Conservation (phyloP, 306 rosid genomes). For the Sicyos baderoa region DNA sequence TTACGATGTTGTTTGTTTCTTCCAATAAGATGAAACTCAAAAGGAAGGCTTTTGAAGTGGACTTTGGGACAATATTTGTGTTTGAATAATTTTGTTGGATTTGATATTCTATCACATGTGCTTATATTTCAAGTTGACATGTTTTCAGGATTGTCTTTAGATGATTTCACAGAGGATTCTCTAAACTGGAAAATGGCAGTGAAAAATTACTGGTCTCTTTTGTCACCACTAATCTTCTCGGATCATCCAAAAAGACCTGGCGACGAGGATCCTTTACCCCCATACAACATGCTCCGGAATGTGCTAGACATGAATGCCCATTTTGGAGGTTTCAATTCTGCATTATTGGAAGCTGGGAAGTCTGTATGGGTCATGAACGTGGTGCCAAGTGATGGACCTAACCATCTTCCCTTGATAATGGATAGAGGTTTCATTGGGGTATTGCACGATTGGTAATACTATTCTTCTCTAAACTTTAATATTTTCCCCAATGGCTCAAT, state of each 20-base stretch:
- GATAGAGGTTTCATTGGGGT: conserved; percentile 92
- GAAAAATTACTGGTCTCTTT: conserved; percentile 86
- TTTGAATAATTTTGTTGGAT: neutral
- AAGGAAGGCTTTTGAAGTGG: neutral
- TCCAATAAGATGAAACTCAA: neutral
- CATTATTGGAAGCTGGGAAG: conserved; percentile 68
- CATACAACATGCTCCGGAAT: conserved; percentile 95
- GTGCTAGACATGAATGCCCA: conserved; percentile 96
- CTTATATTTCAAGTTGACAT: conserved; percentile 5
- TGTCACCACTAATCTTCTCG: conserved; percentile 91
- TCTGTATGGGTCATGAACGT: conserved; percentile 99
- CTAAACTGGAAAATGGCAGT: conserved; percentile 62
- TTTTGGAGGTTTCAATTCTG: conserved; percentile 89
- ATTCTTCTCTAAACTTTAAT: conserved; percentile 16
- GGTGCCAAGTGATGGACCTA: conserved; percentile 55
- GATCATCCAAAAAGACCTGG: conserved; percentile 99
- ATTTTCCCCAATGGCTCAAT: no score
- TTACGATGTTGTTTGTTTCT: conserved; percentile 19
- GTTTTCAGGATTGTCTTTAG: conserved; percentile 58
- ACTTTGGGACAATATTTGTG: no score
- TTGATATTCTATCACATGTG: neutral
- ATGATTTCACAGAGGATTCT: conserved; percentile 61
- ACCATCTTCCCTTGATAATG: conserved; percentile 77
- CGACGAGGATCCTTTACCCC: conserved; percentile 96
- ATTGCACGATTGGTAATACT: conserved; percentile 85